Conservation (phyloP, 2,329 filamentous ascomycete species). For the Fusarium devonianum region DNA sequence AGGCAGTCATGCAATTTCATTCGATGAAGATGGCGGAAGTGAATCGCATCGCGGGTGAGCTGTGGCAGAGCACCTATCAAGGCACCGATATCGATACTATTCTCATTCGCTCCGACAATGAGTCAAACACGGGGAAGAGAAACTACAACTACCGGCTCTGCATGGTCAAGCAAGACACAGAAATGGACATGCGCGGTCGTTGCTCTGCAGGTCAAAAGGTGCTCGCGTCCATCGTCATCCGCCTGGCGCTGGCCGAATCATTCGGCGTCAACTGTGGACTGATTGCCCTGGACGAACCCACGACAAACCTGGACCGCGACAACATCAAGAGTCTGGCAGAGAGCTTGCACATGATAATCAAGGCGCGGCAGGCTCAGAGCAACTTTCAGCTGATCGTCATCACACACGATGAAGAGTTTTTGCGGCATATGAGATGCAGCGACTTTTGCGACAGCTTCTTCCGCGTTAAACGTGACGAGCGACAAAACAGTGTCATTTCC, state of each 20-base stretch:
- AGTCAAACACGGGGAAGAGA: conserved; percentile 74
- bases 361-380: conserved; percentile 78
- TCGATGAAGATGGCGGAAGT: conserved; percentile 98
- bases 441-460: conserved; percentile 95
- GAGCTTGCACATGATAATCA: conserved; percentile 87
- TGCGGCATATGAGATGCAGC: conserved; percentile 89
- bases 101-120: conserved; percentile 89
- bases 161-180: conserved; percentile 96
- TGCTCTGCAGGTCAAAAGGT: conserved; percentile 98
- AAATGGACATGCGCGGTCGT: conserved; percentile 99
- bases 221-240: conserved; percentile 95
- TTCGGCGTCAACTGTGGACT: conserved; percentile 96
- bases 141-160: conserved; percentile 97
- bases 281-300: conserved; percentile 96
- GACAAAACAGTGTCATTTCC: conserved; percentile 87
- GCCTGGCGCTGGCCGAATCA: conserved; percentile 92
- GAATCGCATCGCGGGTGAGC: conserved; percentile 90
- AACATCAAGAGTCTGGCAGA: conserved; percentile 91
- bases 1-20: conserved; percentile 98
- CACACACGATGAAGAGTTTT: conserved; percentile 96
- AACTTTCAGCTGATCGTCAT: conserved; percentile 99
- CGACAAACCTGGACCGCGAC: conserved; percentile 93
- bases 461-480: conserved; percentile 80
- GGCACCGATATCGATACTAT: conserved; percentile 98
- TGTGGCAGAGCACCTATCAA: conserved; percentile 98